Conservation (phyloP, 2,329 filamentous ascomycete genomes). For the Fonsecaea pedrosoi region DNA sequence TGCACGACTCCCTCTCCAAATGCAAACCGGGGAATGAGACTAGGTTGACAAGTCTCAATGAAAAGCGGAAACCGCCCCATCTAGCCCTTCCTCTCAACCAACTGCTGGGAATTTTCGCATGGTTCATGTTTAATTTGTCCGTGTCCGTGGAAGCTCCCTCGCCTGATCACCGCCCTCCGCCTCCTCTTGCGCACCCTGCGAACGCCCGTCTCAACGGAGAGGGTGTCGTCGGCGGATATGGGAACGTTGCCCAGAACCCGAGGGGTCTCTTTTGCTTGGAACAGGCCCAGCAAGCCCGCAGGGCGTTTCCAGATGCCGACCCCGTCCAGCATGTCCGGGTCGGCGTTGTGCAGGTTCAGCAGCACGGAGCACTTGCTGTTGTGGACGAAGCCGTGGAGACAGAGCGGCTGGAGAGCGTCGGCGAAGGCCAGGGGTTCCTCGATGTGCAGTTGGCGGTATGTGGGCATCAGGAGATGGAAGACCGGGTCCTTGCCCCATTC, state of each 20-base stretch:
- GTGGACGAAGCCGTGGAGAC: neutral
- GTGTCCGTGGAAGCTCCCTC: neutral
- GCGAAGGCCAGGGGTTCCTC: neutral
- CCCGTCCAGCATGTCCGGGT: conserved; percentile 3
- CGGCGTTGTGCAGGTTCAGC: neutral
- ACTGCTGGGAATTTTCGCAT: neutral
- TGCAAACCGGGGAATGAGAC: too few species aligned
- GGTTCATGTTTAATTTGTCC: neutral
- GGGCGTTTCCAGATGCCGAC: neutral
- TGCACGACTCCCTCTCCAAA: neutral
- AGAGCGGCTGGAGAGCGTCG: neutral
- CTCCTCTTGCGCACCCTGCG: neutral
- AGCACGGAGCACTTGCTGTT: neutral
- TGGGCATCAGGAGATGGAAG: conserved; percentile 1
- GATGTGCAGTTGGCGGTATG: neutral
- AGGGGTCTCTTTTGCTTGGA: neutral
- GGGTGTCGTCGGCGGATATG: neutral
- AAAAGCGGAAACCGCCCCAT: neutral
- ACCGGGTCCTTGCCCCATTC: conserved; percentile 2
- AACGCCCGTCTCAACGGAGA: neutral
- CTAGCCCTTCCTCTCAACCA: neutral
- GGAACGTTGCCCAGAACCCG: neutral
- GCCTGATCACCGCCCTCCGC: neutral
- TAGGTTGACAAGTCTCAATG: too few species aligned
- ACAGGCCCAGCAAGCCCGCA: neutral